Percentiles rank a stretch among this genome's conserved stretches.
Conservation (phyloP, 2,329 filamentous ascomycete genomes). For the Teratosphaeria zuluensis region DNA sequence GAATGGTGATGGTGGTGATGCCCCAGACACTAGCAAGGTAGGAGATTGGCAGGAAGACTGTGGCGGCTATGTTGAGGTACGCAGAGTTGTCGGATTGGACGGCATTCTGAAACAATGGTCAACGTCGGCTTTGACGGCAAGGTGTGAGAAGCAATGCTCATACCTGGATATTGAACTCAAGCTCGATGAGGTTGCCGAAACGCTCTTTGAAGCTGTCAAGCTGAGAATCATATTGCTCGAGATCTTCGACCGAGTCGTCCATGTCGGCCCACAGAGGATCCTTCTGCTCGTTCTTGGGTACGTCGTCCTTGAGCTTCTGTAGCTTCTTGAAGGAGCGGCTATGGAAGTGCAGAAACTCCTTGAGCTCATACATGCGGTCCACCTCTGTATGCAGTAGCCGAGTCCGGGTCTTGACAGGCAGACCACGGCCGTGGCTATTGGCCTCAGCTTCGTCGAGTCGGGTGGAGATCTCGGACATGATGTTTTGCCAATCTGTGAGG, state of each 20-base stretch:
- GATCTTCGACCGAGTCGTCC: constrained; percentile 27
- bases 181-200: constrained; percentile 30
- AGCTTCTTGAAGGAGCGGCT: constrained; percentile 26
- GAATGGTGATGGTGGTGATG: constrained; percentile 25
- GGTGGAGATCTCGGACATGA: constrained; percentile 24
- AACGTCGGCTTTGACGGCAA: background rate
- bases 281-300: constrained; percentile 19
- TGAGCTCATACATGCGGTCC: constrained; percentile 27
- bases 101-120: constrained; percentile 24
- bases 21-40: constrained; percentile 27
- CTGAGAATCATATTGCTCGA: constrained; percentile 26
- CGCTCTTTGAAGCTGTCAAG: constrained; percentile 27
- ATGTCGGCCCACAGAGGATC: constrained; percentile 27
- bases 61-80: constrained; percentile 26
- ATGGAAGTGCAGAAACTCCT: constrained; percentile 28
- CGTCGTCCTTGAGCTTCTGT: constrained; percentile 23
- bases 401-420: constrained; percentile 26
- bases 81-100: constrained; percentile 26
- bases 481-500: constrained; percentile 30
- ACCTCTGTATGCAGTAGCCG: constrained; percentile 25
- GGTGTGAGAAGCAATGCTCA: background rate
- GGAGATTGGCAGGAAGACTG: constrained; percentile 27
- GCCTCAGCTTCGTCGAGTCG: constrained; percentile 27
- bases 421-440: constrained; percentile 24
- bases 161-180: constrained; percentile 26